Evolutionary conservation across 192 early-diverging fungal genomes (phyloP), one percentile per base, ranked within the genome.

Genomic region (Coemansia sp.): DNA sequence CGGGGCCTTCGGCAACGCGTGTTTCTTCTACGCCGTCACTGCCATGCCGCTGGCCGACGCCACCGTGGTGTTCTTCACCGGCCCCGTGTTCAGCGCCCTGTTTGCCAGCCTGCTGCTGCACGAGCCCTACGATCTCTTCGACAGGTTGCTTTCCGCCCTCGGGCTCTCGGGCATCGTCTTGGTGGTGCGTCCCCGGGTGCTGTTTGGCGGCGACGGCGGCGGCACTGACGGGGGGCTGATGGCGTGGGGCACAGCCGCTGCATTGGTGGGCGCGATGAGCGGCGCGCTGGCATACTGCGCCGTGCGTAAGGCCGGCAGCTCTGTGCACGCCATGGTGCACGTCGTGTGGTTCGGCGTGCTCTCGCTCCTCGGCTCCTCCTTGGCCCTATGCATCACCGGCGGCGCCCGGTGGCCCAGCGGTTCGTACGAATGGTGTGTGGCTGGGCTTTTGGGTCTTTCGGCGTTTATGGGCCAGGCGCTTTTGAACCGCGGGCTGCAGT

Each of bases 51-150:
- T 91, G 43, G 89, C 82, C 1, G 91, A 91, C 65, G 87, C 87
- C 19, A 91, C 87, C 25, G 87, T 88, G 4, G 69, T 91, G 9
- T 93, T 91, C 57, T 93, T 91, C 59, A 83, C 86, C 7, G 83
- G 82, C 11, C 89, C 91, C 3, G 82, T 83, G n/a, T 88, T 93
- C 61, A 90, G 87, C 15, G 86, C 89, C 0, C 62, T 92, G 21
- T 64, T 89, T 50, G 91, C 85, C 0, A 56, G 74, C 40, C 41
- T 83, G 50, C 72, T 79, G 42, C 68, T 92, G 1, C 75, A 79
- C 18, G 91, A 92, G 57, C 75, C 82, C 0, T 87, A 90, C 56
- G 83, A 78, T 3, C 39, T 45, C 0, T 66, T 87, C 34, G 89
- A 92, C 55, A 64, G 73, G 0, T 18, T 78, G 0, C 83, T 84